These are phyloP conservation scores for Centella asiatica DNA, from an alignment of 129 eudicot genomes.

Conservation along the genomic window DNA sequence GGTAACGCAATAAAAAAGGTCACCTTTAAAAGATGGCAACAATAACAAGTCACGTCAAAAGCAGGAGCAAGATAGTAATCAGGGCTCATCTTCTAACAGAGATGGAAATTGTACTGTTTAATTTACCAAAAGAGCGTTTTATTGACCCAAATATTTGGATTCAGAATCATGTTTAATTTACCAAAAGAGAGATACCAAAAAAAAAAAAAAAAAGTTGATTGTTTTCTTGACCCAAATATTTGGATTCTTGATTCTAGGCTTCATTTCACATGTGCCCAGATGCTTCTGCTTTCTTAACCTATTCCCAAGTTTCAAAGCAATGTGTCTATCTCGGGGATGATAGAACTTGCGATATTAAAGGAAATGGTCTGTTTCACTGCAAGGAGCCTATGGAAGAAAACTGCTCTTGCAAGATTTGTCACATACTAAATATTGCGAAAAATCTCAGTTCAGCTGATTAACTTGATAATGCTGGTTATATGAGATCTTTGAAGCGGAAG, in stretches of 20 bases:
- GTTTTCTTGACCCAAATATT: background rate
- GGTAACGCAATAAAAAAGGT: background rate
- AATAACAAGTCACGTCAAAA: background rate
- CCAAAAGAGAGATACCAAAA: too few species aligned
- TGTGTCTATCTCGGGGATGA: background rate
- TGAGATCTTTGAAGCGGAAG: background rate
- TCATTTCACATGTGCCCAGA: background rate
- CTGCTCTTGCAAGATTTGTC: background rate
- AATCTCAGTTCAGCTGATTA: background rate
- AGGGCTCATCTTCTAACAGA: background rate
- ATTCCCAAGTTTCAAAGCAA: background rate
- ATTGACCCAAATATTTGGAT: background rate
- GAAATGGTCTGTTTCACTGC: background rate
- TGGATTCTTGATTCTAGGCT: background rate
- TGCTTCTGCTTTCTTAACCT: background rate
- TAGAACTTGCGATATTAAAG: background rate
- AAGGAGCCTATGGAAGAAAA: background rate
- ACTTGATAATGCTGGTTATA: background rate
- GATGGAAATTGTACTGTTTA: background rate
- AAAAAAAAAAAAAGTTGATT: too few species aligned
- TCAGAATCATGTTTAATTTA: too few species aligned
- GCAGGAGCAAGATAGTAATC: background rate
- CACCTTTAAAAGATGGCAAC: background rate
- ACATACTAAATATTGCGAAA: background rate
- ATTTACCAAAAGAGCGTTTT: too few species aligned